These are phyloP conservation scores for Phytophthora nicotianae DNA, from an alignment of 352 stramenopile species.

Conservation along the genomic window DNA sequence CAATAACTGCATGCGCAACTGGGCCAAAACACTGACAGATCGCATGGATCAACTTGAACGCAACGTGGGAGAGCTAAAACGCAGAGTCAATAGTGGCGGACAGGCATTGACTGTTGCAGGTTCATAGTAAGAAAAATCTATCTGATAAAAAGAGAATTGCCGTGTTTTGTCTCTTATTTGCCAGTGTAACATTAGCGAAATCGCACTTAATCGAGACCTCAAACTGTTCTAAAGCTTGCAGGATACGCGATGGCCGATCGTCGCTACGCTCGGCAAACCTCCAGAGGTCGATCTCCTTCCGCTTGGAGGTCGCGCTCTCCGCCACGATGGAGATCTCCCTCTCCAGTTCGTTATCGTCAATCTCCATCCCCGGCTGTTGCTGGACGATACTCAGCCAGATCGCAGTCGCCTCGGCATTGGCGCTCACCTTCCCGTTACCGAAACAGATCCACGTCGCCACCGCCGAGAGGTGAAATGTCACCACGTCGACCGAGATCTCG, in stretches of 20 bases:
- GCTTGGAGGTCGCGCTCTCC: neutral
- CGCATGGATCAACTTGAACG: constrained; percentile 37
- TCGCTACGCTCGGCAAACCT: constrained; percentile 8
- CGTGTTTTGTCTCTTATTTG: too few species aligned
- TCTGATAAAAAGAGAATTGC: too few species aligned
- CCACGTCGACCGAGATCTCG: constrained; percentile 16
- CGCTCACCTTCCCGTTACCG: constrained; percentile 14
- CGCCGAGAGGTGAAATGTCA: constrained; percentile 6
- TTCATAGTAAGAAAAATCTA: neutral
- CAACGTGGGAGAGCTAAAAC: constrained; percentile 26
- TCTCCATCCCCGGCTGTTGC: constrained; percentile 3
- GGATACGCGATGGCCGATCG: constrained; percentile 15
- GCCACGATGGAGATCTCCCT: neutral
- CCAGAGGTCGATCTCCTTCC: neutral
- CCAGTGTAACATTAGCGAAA: too few species aligned
- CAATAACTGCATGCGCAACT: constrained; percentile 37
- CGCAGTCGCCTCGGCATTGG: constrained; percentile 13
- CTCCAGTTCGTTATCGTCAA: neutral
- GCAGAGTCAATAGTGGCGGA: constrained; percentile 2
- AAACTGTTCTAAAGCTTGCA: neutral
- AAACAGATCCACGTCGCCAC: constrained; percentile 18
- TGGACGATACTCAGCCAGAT: constrained; percentile 7
- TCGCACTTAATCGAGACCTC: constrained; percentile 21
- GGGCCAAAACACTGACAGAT: constrained; percentile 32
- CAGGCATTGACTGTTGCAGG: neutral